These are phyloP conservation scores for Tylopilus sp. DNA, from an alignment of 768 basidiomycete genomes.

Conservation along the genomic window DNA sequence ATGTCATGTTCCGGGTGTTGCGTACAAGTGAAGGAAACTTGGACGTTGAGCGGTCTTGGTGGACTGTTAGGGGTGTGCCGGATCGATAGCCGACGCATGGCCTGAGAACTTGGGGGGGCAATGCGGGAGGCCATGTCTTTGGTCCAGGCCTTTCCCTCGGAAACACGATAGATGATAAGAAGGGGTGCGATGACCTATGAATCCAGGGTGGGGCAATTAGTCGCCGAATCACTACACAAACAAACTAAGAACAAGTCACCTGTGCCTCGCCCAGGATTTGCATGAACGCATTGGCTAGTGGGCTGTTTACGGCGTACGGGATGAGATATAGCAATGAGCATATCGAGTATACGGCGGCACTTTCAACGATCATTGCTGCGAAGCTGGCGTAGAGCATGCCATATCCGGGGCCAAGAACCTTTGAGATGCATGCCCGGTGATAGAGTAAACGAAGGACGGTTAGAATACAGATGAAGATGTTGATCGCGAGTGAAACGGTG, in stretches of 20 bases:
- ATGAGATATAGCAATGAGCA: constrained; percentile 33
- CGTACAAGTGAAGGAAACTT: constrained; percentile 13
- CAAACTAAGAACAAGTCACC: constrained; percentile 7
- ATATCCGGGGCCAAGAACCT: constrained; percentile 26
- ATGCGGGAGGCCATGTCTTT: constrained; percentile 15
- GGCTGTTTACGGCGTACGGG: constrained; percentile 22
- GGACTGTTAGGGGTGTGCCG: neutral
- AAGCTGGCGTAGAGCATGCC: constrained; percentile 30
- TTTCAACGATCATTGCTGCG: constrained; percentile 34
- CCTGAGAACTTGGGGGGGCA: neutral
- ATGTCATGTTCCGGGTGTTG: constrained; percentile 2
- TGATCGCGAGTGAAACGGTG: constrained; percentile 32
- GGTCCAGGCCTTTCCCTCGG: constrained; percentile 44
- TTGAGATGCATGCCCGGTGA: constrained; percentile 25
- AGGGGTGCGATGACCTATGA: constrained; percentile 44
- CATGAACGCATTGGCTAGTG: constrained; percentile 27
- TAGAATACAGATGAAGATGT: constrained; percentile 29
- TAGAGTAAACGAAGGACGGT: constrained; percentile 32
- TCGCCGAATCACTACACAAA: neutral
- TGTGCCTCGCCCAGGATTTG: constrained; percentile 31
- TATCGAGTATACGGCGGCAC: constrained; percentile 32
- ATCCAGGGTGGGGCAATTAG: neutral
- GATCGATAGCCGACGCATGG: constrained; percentile 11
- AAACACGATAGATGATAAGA: constrained; percentile 47
- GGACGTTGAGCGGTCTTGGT: constrained; percentile 7